Conservation (phyloP, 2,329 filamentous ascomycete species). For the Neopestalotiopsis rosae region DNA sequence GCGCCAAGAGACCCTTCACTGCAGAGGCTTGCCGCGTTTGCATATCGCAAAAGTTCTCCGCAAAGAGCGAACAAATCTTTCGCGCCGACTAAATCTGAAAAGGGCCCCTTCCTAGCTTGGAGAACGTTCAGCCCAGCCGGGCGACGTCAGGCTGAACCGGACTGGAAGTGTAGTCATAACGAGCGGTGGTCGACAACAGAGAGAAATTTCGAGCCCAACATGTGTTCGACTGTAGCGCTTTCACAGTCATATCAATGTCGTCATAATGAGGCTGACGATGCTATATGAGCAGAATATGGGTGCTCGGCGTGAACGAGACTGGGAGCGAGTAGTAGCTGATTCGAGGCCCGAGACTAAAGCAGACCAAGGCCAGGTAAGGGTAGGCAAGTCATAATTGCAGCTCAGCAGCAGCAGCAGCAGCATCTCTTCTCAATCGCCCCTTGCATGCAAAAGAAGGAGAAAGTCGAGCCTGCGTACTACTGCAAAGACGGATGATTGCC, state of each 20-base stretch:
- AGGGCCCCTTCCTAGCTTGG: not conserved
- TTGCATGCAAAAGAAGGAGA: not conserved
- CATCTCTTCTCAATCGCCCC: not conserved
- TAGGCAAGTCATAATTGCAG: not conserved
- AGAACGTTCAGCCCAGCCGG: not conserved
- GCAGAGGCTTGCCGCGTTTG: not conserved
- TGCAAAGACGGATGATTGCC: not conserved
- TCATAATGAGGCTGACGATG: slow-evolving; percentile 1
- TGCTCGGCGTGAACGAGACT: not conserved
- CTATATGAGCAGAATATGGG: not conserved
- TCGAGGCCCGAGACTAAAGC: not conserved
- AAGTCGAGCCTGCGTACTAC: not conserved
- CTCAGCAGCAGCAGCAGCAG: not conserved
- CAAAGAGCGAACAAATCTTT: not conserved
- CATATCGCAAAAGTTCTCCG: not conserved
- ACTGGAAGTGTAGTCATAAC: not conserved
- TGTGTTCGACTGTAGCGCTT: not conserved
- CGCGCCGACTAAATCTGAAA: not conserved
- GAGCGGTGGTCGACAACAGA: not conserved
- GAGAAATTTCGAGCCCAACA: not conserved
- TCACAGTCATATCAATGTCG: not conserved
- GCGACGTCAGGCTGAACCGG: not conserved
- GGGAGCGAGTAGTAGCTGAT: not conserved
- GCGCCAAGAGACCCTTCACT: not conserved
- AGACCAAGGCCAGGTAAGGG: not conserved